Conservation (phyloP, 2,329 filamentous ascomycete species). For the Ophiostoma sp. region DNA sequence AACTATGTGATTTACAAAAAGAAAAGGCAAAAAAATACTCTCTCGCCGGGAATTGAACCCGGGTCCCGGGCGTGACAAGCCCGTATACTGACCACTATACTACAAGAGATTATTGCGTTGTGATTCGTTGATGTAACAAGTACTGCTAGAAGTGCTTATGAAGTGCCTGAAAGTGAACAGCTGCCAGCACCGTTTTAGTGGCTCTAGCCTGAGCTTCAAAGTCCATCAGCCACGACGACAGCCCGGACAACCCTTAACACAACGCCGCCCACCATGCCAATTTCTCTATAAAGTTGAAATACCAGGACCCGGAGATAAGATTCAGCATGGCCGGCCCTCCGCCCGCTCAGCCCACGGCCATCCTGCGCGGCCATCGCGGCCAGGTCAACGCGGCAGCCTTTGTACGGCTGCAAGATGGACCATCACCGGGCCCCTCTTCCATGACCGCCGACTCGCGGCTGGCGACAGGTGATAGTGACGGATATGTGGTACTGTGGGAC, state of each 20-base stretch:
- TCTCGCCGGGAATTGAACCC: conserved; percentile 14
- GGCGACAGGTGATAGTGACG: conserved; percentile 81
- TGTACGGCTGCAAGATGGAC: background rate
- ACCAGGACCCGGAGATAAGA: too few species aligned
- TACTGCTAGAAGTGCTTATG: background rate
- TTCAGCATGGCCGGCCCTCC: background rate
- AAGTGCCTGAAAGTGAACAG: background rate
- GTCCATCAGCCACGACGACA: background rate
- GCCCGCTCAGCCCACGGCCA: conserved; percentile 37
- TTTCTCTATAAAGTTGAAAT: too few species aligned
- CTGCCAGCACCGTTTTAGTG: background rate
- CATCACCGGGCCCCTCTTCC: conserved; percentile 43
- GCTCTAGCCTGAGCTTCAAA: background rate
- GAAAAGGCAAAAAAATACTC: background rate
- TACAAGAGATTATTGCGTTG: conserved; percentile 11
- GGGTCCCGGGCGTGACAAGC: conserved; percentile 14
- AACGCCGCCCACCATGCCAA: too few species aligned
- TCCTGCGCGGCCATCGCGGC: conserved; percentile 49
- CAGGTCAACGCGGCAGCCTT: conserved; percentile 12
- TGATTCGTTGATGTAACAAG: background rate
- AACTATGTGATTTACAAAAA: background rate
- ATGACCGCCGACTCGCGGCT: conserved; percentile 65
- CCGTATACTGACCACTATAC: conserved; percentile 15
- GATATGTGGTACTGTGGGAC: conserved; percentile 83
- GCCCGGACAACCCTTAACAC: background rate